These are phyloP conservation scores for Cordyceps pruinosa DNA, from an alignment of 2,329 filamentous ascomycete genomes.

Conservation along the genomic window DNA sequence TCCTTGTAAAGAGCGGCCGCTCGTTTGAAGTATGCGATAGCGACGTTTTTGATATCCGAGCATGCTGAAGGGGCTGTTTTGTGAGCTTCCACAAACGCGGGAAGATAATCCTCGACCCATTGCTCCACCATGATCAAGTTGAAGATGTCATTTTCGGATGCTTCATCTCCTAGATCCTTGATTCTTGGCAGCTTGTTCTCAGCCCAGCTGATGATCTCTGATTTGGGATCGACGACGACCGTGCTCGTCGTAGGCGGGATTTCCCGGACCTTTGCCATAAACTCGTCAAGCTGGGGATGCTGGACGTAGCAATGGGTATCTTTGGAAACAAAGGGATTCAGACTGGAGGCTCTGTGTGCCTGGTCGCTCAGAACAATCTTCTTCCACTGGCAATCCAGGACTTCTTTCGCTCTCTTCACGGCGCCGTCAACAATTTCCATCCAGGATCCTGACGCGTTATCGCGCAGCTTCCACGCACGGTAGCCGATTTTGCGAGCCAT, in stretches of 20 bases:
- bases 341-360: not conserved
- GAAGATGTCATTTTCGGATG: not conserved
- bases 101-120: constrained; percentile 40
- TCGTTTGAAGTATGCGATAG: constrained; percentile 27
- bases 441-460: constrained; percentile 1
- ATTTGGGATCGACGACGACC: not conserved
- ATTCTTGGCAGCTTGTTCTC: not conserved
- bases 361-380: not conserved
- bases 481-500: constrained; percentile 39
- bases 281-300: not conserved
- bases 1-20: constrained; percentile 27
- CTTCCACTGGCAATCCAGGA: not conserved
- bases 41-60: constrained; percentile 20
- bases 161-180: not conserved
- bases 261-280: not conserved
- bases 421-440: constrained; percentile 6
- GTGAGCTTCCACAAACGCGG: constrained; percentile 11
- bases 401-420: not conserved
- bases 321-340: not conserved
- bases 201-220: not conserved
- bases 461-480: constrained; percentile 34
- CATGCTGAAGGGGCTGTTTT: constrained; percentile 20
- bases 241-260: not conserved
- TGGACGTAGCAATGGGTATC: too few relatives aligned
- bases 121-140: constrained; percentile 36